These are phyloP conservation scores for Corymbia maculata DNA, from an alignment of 345 rosid species.

Conservation along the genomic window DNA sequence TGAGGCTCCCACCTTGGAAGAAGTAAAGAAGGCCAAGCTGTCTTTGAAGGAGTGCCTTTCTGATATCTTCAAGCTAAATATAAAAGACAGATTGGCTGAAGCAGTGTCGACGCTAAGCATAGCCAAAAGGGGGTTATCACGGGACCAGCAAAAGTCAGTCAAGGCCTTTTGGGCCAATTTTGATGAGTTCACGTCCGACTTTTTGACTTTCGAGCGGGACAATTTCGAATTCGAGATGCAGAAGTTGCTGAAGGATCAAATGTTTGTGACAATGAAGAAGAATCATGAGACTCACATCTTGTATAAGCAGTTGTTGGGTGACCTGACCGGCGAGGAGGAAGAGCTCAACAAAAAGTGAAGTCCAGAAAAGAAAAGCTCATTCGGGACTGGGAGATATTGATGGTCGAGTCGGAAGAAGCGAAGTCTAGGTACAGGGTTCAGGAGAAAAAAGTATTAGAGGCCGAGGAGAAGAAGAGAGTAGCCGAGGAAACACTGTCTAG, in stretches of 20 bases:
- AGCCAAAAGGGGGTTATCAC: background rate
- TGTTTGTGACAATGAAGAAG: background rate
- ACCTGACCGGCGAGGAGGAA: background rate
- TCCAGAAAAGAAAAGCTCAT: background rate
- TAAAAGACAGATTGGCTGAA: background rate
- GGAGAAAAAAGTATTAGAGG: background rate
- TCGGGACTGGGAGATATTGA: background rate
- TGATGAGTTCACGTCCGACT: background rate
- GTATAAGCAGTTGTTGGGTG: background rate
- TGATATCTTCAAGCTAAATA: constrained; percentile 1
- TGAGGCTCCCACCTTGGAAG: background rate
- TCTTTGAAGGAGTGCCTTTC: constrained; percentile 8
- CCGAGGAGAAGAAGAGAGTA: constrained; percentile 1
- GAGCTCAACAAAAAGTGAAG: background rate
- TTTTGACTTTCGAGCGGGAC: background rate
- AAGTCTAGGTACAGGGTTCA: background rate
- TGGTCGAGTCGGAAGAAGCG: background rate
- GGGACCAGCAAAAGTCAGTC: background rate
- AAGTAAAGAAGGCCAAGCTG: background rate
- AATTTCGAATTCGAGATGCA: background rate
- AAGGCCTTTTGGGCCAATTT: background rate
- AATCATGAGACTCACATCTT: background rate
- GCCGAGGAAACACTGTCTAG: constrained; percentile 3
- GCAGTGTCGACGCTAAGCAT: background rate
- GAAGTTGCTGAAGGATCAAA: background rate